A percentile compares a stretch with the other conserved stretches of the same genome.
Conservation (phyloP, 352 stramenopile species). For the Chrysophaeum taylorii region DNA sequence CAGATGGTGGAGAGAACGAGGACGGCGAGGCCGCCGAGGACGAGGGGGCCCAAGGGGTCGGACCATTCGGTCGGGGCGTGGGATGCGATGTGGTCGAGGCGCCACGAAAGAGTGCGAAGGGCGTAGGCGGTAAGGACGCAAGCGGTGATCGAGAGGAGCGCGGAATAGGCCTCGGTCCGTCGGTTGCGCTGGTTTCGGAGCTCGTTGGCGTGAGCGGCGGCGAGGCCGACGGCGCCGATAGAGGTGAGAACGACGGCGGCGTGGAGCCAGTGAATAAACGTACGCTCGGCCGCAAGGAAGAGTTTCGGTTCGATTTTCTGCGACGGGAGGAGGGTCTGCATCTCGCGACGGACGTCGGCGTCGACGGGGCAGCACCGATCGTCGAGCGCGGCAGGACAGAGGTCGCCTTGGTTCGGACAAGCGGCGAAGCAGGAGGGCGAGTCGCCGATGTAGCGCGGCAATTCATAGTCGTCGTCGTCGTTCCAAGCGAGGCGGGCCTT, state of each 20-base stretch:
- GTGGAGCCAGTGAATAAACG: slow-evolving; percentile 66
- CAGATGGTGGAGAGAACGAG: too few relatives aligned
- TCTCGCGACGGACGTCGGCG: background rate
- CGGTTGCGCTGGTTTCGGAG: slow-evolving; percentile 16
- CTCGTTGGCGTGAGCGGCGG: slow-evolving; percentile 39
- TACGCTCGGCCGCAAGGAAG: slow-evolving; percentile 64
- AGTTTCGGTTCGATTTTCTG: slow-evolving; percentile 71
- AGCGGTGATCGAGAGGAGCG: slow-evolving; percentile 51
- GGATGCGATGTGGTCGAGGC: slow-evolving; percentile 52
- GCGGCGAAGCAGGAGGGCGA: background rate
- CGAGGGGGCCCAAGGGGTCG: background rate
- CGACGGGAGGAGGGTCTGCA: slow-evolving; percentile 21
- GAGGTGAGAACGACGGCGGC: slow-evolving; percentile 55
- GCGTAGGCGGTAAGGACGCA: slow-evolving; percentile 62
- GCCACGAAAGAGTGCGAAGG: slow-evolving; percentile 53
- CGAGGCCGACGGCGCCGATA: slow-evolving; percentile 53
- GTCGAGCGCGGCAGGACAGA: background rate
- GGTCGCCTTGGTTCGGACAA: background rate
- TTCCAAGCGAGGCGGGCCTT: too few relatives aligned
- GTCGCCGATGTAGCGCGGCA: too few relatives aligned
- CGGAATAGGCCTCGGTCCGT: slow-evolving; percentile 50
- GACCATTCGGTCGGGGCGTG: slow-evolving; percentile 21
- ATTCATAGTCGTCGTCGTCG: too few relatives aligned
- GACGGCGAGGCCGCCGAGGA: too few relatives aligned
- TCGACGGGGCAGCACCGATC: background rate